Base-by-base conservation (phyloP, 331 rosid genomes). In the Quercus phellos region DNA sequence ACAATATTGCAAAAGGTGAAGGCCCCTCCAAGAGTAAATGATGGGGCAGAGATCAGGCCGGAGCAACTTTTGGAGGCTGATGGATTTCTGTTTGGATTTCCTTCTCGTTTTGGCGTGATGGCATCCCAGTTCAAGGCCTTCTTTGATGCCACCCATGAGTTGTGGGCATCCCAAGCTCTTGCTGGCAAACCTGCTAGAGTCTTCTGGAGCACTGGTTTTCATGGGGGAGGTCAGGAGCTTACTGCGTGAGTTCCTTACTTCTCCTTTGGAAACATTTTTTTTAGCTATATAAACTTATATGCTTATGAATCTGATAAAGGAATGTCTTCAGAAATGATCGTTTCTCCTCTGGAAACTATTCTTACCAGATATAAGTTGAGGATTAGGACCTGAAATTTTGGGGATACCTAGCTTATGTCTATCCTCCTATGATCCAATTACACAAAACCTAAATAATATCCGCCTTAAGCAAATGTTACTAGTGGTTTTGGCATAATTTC, bases 131-230 rank as follows among this genome's bases (percentile, higher is more conserved):
- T 86, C 70, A 90, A 82, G 84, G 97, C 98, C 74, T 90, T 92
- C 85, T 92, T 94, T 74, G 99, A 90, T 53, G 89, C 94, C 78
- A 88, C 94, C 51, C 6, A 72, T 17, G 89, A 79, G 79, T 56
- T 94, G 60, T 90, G 99, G 99, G 77, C 72, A 78, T 86, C 87
- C n/a, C 97, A 94, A 90, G 88, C 91, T 29, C 95, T 94, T 50
- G 97, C 97, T 26, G 97, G 99, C 26, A 94, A 94, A 76, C 99
- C 97, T 77, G 97, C 97, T 35, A 97, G 99, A 76, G 81, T 94
- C 81, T 94, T 94, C 78, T 92, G 95, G 97, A 94, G 99, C 79
- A 94, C 96, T 51, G 99, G 99, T 50, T 94, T 89, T 79, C 87
- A 89, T 61, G 97, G 97, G 8, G 99, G 99, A 74, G 99, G 99